These are phyloP conservation scores for Blastobotrys malaysiensis DNA, from an alignment of 1,139 yeast genomes.

Conservation along the genomic window DNA sequence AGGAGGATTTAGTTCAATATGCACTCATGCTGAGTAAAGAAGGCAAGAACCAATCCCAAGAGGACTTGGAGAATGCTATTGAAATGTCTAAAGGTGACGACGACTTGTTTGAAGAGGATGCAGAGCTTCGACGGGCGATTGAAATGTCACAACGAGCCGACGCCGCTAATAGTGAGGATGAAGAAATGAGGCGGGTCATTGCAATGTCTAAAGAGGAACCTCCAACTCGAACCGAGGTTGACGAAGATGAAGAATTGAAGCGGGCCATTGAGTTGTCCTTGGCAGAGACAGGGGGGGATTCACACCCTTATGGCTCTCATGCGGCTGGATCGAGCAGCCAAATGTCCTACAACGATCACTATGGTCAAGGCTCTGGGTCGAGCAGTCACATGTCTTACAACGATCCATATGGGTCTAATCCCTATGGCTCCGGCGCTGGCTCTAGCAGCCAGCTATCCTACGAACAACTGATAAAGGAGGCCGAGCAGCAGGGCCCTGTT, in stretches of 20 bases:
- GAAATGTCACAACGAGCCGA: conserved; percentile 15
- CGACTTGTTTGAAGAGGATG: conserved; percentile 30
- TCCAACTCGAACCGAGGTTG: conserved; percentile 32
- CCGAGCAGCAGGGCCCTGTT: background rate
- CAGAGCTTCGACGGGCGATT: conserved; percentile 23
- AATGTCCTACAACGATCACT: conserved; percentile 6
- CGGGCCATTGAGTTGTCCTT: conserved; percentile 23
- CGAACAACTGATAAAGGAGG: background rate
- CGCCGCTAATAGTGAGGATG: conserved; percentile 30
- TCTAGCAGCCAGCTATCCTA: background rate
- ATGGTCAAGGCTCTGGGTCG: background rate
- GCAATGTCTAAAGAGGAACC: conserved; percentile 33
- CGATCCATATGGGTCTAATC: background rate
- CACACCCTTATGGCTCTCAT: background rate
- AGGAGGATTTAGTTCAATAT: conserved; percentile 37
- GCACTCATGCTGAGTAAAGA: conserved; percentile 38
- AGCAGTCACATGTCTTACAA: background rate
- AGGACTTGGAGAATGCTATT: conserved; percentile 34
- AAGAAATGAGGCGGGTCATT: conserved; percentile 34
- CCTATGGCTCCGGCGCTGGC: background rate
- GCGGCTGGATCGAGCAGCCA: background rate
- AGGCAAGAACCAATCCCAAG: conserved; percentile 11
- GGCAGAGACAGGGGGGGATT: background rate
- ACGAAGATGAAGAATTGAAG: conserved; percentile 25
- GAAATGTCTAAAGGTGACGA: conserved; percentile 31